Evolutionary conservation across 331 rosid genomes (phyloP).

Genomic region (Quercus tomentella): DNA sequence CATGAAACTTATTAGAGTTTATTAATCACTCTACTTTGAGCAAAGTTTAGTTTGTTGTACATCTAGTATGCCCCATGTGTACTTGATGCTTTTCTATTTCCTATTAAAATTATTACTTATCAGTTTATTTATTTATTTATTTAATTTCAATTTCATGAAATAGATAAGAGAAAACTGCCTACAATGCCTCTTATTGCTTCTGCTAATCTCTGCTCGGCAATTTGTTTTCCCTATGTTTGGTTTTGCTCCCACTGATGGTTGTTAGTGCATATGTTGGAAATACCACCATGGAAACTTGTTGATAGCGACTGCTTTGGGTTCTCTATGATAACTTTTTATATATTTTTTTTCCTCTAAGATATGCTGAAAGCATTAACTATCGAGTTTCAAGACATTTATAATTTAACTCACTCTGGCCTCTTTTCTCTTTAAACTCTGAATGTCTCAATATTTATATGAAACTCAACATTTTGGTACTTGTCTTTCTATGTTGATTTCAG

Average conservation of each 20-base stretch:
- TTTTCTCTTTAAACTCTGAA: not conserved
- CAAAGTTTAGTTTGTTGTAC: too few species aligned
- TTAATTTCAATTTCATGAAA: too few species aligned
- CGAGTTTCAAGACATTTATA: not conserved
- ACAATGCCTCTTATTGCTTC: not conserved
- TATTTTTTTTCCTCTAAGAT: too few species aligned
- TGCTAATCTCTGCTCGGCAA: not conserved
- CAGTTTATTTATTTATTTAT: too few species aligned
- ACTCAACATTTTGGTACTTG: conserved; percentile 5
- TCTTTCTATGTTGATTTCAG: conserved; percentile 12
- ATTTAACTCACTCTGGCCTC: not conserved
- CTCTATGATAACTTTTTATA: not conserved
- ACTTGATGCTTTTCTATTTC: too few species aligned
- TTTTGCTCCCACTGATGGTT: not conserved
- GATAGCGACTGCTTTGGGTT: not conserved
- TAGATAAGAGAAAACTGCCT: too few species aligned
- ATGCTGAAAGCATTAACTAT: too few species aligned
- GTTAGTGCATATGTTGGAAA: not conserved
- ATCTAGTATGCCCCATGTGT: too few species aligned
- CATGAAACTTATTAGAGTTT: too few species aligned
- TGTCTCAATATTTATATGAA: not conserved
- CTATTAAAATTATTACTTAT: too few species aligned
- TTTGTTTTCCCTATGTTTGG: not conserved
- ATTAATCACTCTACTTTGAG: too few species aligned
- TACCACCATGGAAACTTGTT: not conserved